Evolutionary conservation across 1,139 yeast species (phyloP).

Genomic region (Hyphopichia pseudoburtonii): DNA sequence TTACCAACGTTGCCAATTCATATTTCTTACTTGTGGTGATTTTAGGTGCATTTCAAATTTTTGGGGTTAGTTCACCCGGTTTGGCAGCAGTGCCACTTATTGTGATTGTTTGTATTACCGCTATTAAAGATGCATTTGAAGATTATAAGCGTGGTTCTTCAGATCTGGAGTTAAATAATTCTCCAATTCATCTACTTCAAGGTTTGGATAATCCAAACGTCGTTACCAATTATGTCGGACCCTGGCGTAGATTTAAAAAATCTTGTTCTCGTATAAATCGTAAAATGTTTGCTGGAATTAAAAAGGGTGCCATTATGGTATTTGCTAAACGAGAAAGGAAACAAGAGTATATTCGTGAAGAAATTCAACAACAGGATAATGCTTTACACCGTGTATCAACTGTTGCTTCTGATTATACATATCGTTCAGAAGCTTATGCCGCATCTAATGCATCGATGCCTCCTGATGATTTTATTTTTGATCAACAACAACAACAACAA

Average conservation of each 20-base stretch:
- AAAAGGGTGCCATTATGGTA: slow-evolving; percentile 20
- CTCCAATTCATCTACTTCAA: slow-evolving; percentile 71
- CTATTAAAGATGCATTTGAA: slow-evolving; percentile 89
- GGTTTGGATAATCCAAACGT: slow-evolving; percentile 78
- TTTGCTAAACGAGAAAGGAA: slow-evolving; percentile 32
- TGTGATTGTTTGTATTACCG: slow-evolving; percentile 86
- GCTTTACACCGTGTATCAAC: slow-evolving; percentile 42
- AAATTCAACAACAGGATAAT: slow-evolving; percentile 26
- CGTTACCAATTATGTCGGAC: slow-evolving; percentile 60
- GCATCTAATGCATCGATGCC: slow-evolving; percentile 12
- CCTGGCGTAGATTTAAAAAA: slow-evolving; percentile 68
- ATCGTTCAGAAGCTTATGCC: slow-evolving; percentile 10
- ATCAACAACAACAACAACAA: too few species aligned
- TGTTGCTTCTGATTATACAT: slow-evolving; percentile 35
- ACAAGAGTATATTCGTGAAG: slow-evolving; percentile 26
- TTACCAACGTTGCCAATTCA: slow-evolving; percentile 84
- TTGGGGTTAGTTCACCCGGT: slow-evolving; percentile 90
- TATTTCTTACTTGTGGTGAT: slow-evolving; percentile 82
- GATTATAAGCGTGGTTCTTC: slow-evolving; percentile 81
- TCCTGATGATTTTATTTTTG: too few species aligned
- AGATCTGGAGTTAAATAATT: slow-evolving; percentile 85
- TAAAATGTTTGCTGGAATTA: slow-evolving; percentile 18
- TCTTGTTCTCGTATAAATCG: slow-evolving; percentile 26
- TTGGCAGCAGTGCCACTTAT: slow-evolving; percentile 91
- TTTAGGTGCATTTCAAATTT: slow-evolving; percentile 82